Percentiles rank a stretch among this genome's conserved stretches.
These are phyloP conservation scores for Ramularia collo-cygni DNA, from an alignment of 2,329 filamentous ascomycete species.

Conservation along the genomic window DNA sequence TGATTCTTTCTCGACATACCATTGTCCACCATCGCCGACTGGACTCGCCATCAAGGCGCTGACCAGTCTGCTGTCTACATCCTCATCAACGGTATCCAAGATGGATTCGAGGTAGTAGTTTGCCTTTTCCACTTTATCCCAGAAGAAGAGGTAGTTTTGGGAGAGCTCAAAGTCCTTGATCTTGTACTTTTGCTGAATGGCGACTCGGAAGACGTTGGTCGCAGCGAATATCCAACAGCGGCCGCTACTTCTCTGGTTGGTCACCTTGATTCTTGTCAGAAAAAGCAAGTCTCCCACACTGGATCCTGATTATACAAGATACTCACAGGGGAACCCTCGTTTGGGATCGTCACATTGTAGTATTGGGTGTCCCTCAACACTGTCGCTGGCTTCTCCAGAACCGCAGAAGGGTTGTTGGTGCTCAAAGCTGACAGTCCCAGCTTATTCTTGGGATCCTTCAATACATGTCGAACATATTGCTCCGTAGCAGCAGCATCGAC, in stretches of 20 bases:
- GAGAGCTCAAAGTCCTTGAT: conserved; percentile 77
- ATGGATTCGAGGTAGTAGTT: conserved; percentile 86
- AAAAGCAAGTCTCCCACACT: not conserved
- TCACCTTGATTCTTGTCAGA: conserved; percentile 45
- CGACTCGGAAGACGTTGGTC: conserved; percentile 87
- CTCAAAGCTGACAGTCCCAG: conserved; percentile 70
- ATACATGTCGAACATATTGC: conserved; percentile 27
- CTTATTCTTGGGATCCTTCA: conserved; percentile 47
- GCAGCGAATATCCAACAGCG: conserved; percentile 89
- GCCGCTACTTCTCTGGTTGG: conserved; percentile 74
- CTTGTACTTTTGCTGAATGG: conserved; percentile 75
- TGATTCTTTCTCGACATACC: conserved; percentile 57
- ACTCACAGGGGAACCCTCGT: conserved; percentile 61
- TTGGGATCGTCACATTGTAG: conserved; percentile 76
- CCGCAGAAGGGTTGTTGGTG: conserved; percentile 56
- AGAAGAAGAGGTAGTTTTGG: conserved; percentile 79
- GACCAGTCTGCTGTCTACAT: conserved; percentile 66
- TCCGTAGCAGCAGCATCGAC: conserved; percentile 26
- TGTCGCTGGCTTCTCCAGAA: conserved; percentile 59
- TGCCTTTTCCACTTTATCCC: conserved; percentile 87
- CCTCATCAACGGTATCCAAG: conserved; percentile 63
- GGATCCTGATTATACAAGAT: not conserved
- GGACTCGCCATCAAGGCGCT: conserved; percentile 62
- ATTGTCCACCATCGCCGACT: conserved; percentile 77
- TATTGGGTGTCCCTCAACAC: conserved; percentile 65